These are phyloP conservation scores for Plenodomus tracheiphilus DNA, from an alignment of 2,329 filamentous ascomycete species.

Conservation along the genomic window DNA sequence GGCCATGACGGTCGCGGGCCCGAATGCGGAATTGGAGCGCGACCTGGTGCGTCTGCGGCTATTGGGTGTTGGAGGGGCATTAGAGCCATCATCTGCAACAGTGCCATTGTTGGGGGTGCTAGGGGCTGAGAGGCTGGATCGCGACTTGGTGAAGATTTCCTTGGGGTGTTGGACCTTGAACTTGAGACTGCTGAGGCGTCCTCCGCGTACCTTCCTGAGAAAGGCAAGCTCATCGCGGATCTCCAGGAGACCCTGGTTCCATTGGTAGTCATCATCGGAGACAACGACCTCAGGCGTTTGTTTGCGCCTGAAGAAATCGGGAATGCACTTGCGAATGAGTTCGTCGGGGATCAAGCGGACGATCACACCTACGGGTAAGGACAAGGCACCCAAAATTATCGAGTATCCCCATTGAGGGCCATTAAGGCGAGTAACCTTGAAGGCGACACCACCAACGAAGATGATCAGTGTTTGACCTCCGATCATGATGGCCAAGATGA, in stretches of 20 bases:
- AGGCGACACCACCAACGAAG: conserved; percentile 80
- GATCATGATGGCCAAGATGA: conserved; percentile 84
- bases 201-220: conserved; percentile 78
- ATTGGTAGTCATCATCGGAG: conserved; percentile 56
- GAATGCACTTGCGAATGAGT: conserved; percentile 53
- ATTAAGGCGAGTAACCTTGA: conserved; percentile 72
- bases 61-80: conserved; percentile 56
- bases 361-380: conserved; percentile 78
- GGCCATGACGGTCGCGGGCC: conserved; percentile 79
- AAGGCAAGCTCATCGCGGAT: conserved; percentile 81
- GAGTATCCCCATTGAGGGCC: conserved; percentile 86
- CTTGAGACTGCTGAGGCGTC: conserved; percentile 78
- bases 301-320: conserved; percentile 48
- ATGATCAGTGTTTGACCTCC: conserved; percentile 89
- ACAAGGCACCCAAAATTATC: conserved; percentile 79
- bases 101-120: conserved; percentile 64
- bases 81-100: conserved; percentile 40
- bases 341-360: conserved; percentile 83
- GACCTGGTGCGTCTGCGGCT: conserved; percentile 65
- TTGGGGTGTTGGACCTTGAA: conserved; percentile 77
- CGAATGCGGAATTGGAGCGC: conserved; percentile 72
- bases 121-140: conserved; percentile 67
- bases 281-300: conserved; percentile 47
- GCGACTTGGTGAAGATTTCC: conserved; percentile 65
- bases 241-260: conserved; percentile 72